These are phyloP conservation scores for Lepiota brunneoincarnata DNA, from an alignment of 768 basidiomycete genomes.

Conservation along the genomic window DNA sequence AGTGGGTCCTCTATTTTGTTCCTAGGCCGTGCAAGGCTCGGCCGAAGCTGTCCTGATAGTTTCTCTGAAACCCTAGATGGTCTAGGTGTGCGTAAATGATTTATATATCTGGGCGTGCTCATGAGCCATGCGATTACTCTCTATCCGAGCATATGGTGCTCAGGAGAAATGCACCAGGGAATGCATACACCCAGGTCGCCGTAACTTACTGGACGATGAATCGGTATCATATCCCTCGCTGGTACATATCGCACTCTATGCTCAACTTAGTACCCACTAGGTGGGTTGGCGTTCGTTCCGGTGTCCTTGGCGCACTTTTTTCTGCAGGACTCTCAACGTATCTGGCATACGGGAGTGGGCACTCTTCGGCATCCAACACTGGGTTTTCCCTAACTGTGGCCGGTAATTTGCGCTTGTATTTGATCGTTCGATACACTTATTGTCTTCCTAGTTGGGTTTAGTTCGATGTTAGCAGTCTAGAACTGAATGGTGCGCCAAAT, in stretches of 20 bases:
- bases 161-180: constrained; percentile 44
- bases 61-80: constrained; percentile 44
- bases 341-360: constrained; percentile 40
- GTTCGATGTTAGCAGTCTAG: constrained; percentile 43
- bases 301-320: constrained; percentile 56
- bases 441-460: constrained; percentile 43
- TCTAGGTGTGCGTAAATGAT: constrained; percentile 30
- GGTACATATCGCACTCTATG: neutral
- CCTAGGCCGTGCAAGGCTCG: constrained; percentile 6
- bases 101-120: neutral
- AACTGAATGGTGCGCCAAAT: constrained; percentile 35
- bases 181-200: constrained; percentile 43
- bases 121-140: constrained; percentile 23
- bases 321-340: constrained; percentile 53
- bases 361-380: constrained; percentile 37
- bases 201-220: constrained; percentile 1
- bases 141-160: constrained; percentile 65
- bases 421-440: no score
- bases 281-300: constrained; percentile 49
- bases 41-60: neutral
- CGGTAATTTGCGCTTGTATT: constrained; percentile 14
- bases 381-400: constrained; percentile 60
- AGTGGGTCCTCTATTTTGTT: constrained; percentile 38
- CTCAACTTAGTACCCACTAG: constrained; percentile 48
- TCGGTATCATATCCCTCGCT: neutral